A percentile compares a stretch with the other conserved stretches of the same genome.
Evolutionary conservation across 1,139 yeast genomes (phyloP).

Genomic region (Kodamaea derodonti): DNA sequence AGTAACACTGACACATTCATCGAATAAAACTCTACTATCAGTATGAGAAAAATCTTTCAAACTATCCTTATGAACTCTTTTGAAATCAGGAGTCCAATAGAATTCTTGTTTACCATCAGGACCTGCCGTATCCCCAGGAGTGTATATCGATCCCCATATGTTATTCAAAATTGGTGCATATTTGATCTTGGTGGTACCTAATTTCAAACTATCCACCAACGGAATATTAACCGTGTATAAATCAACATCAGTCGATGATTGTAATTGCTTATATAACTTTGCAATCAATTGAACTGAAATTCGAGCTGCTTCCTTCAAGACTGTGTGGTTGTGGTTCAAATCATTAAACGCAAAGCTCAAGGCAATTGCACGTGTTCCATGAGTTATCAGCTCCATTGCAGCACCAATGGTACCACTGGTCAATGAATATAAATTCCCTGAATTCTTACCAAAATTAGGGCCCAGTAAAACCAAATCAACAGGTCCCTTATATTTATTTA

Average conservation of each 20-base stretch:
- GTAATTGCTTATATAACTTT: conserved; percentile 59
- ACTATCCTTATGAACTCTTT: conserved; percentile 60
- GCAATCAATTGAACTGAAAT: conserved; percentile 61
- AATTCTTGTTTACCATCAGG: conserved; percentile 35
- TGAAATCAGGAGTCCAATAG: conserved; percentile 83
- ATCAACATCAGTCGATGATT: conserved; percentile 46
- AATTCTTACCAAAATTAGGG: conserved; percentile 92
- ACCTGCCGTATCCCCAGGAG: conserved; percentile 14
- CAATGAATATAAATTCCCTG: conserved; percentile 83
- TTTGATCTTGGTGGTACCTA: conserved; percentile 53
- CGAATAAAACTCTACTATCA: conserved; percentile 52
- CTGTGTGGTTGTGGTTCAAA: conserved; percentile 48
- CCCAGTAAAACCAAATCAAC: conserved; percentile 89
- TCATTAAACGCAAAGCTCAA: conserved; percentile 74
- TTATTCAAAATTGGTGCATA: conserved; percentile 79
- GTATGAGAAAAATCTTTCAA: conserved; percentile 48
- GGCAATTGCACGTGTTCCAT: conserved; percentile 74
- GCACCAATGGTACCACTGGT: conserved; percentile 98
- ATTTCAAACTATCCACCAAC: conserved; percentile 47
- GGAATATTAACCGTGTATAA: conserved; percentile 86
- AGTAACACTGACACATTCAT: conserved; percentile 66
- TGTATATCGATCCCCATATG: conserved; percentile 65
- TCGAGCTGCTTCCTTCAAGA: conserved; percentile 63
- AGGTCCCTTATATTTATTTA: conserved; percentile 50
- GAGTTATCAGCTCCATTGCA: conserved; percentile 88